Evolutionary conservation across 169 alveolate genomes (phyloP), one percentile per base, ranked within the genome.

Genomic region (Eimeria mitis): DNA sequence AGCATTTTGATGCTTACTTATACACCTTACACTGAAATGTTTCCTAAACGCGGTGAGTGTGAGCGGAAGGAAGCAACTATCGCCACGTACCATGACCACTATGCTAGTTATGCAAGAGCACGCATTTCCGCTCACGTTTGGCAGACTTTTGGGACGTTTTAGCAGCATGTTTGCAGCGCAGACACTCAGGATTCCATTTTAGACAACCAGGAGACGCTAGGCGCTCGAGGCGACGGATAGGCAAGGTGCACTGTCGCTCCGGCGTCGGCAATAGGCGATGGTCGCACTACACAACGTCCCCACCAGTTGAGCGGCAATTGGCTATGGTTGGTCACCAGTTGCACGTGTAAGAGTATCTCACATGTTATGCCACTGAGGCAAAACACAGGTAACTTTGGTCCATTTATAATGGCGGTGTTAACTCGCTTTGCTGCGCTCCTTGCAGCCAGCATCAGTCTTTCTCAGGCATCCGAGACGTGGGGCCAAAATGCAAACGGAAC

Each of bases 371-470:
- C 83, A 73, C 5, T 73, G 40, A 6, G 83, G 83, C 70, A 79
- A 79, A 49, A 79, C 9, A n/a, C 40, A 52, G 89, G 89, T 79
- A 47, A 31, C 89, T 47, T n/a, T 31, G 47, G 89, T 79, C 61
- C 68, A 49, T 21, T 2, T 34, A 79, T 47, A 79, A 79, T 79
- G 89, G 42, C 89, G 68, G 70, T 28, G 25, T n/a, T 79, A 1
- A 47, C 70, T 31, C 89, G 61, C 25, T 13, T 49, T 49, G 70
- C 70, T 49, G 89, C 44, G 89, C 70, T 79, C 70, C 61, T 47
- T 52, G 89, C 89, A 79, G 89, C 89, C 70, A 49, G 70, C 89
- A n/a, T 79, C 40, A 52, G 70, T 5, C 89, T 79, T 13, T 49
- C 89, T 28, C 68, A 79, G 14, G 89, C 70, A 28, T 47, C 68